Conservation (phyloP, 192 early-diverging fungal species). For the Spizellomyces punctatus region DNA sequence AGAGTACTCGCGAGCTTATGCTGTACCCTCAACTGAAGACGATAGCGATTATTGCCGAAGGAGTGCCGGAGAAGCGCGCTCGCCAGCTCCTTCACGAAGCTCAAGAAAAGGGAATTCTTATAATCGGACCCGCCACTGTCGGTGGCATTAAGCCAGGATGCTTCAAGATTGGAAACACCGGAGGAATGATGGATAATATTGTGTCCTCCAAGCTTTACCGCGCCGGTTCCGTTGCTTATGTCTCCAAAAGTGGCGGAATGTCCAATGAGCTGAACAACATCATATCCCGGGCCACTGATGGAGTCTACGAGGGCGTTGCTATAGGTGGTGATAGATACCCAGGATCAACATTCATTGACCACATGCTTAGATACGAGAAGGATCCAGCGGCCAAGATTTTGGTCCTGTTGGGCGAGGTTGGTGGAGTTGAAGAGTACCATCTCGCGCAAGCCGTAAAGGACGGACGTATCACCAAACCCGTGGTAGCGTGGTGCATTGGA, state of each 20-base stretch:
- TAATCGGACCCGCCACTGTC: conserved; percentile 98
- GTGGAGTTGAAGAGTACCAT: conserved; percentile 96
- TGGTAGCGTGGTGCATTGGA: conserved; percentile 99
- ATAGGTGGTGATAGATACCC: conserved; percentile 99
- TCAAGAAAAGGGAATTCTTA: conserved; percentile 73
- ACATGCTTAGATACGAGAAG: conserved; percentile 90
- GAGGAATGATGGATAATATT: conserved; percentile 99
- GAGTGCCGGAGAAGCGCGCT: conserved; percentile 96
- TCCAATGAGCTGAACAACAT: conserved; percentile 99
- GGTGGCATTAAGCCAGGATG: conserved; percentile 99
- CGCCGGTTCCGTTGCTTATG: conserved; percentile 94
- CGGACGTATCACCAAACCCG: conserved; percentile 94
- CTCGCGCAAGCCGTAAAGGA: conserved; percentile 89
- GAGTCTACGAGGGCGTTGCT: conserved; percentile 98
- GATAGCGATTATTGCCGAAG: conserved; percentile 97
- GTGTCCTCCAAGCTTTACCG: conserved; percentile 96
- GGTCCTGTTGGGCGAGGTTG: conserved; percentile 94
- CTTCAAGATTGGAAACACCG: conserved; percentile 99
- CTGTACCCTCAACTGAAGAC: conserved; percentile 84
- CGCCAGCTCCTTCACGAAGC: conserved; percentile 88
- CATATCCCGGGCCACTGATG: conserved; percentile 92
- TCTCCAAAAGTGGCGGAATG: conserved; percentile 99
- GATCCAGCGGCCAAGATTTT: conserved; percentile 95
- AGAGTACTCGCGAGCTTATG: conserved; percentile 90
- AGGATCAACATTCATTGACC: conserved; percentile 97